Conservation (phyloP, 306 rosid genomes). For the cucumber (Cucumis sativus) region DNA sequence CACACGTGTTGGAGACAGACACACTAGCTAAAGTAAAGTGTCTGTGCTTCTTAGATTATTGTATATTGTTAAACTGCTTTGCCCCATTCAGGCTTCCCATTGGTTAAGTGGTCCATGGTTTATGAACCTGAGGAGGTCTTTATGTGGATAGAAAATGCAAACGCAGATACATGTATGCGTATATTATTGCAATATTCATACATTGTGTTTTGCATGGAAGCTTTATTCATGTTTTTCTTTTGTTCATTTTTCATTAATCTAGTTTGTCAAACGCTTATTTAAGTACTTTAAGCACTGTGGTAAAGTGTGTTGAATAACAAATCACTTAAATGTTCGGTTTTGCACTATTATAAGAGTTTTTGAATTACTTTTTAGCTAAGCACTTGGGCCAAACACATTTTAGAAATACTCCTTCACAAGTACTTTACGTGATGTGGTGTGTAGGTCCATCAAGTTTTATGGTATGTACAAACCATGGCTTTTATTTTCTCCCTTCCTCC, state of each 20-base stretch:
- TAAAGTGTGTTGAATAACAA: background rate
- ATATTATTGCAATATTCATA: background rate
- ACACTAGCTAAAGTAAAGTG: no score
- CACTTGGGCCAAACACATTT: no score
- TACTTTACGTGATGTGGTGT: background rate
- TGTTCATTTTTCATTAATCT: background rate
- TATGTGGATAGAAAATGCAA: background rate
- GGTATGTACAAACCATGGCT: slow-evolving; percentile 26
- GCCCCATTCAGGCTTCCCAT: background rate
- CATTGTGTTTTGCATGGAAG: background rate
- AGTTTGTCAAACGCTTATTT: background rate
- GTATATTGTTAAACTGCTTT: background rate
- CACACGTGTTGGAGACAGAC: no score
- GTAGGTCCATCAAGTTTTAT: slow-evolving; percentile 55
- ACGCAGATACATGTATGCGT: background rate
- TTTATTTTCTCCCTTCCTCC: background rate
- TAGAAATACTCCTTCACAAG: no score
- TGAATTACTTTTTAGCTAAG: background rate
- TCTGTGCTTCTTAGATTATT: no score
- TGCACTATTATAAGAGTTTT: background rate
- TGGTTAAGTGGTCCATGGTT: background rate
- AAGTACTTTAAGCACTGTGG: background rate
- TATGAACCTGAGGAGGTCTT: background rate
- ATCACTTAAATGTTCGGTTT: background rate
- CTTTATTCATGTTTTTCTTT: background rate